Conservation (phyloP, 108 stramenopile species). For the Fistulifera pelliculosa region DNA sequence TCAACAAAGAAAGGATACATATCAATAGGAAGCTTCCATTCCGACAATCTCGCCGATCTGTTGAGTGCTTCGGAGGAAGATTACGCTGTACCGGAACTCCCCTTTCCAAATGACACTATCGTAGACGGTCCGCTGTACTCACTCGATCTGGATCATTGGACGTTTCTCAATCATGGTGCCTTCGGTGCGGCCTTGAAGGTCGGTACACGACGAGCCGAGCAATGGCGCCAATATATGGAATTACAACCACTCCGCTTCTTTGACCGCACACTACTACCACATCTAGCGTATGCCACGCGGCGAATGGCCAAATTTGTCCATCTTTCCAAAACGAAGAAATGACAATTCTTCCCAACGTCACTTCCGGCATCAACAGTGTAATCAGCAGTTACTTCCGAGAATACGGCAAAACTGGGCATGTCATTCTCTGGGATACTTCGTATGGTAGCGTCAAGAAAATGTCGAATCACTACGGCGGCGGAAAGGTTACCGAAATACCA, state of each 20-base stretch:
- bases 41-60: slow-evolving; percentile 51
- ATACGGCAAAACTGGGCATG: slow-evolving; percentile 14
- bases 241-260: slow-evolving; percentile 61
- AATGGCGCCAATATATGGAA: slow-evolving; percentile 56
- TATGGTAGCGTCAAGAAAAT: slow-evolving; percentile 75
- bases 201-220: slow-evolving; percentile 44
- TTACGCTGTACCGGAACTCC: slow-evolving; percentile 38
- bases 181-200: slow-evolving; percentile 54
- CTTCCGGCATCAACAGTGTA: slow-evolving; percentile 53
- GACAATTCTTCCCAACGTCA: slow-evolving; percentile 39
- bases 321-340: slow-evolving; percentile 12
- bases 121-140: slow-evolving; percentile 25
- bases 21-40: slow-evolving; percentile 65
- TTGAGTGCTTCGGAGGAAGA: slow-evolving; percentile 26
- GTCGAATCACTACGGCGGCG: slow-evolving; percentile 32
- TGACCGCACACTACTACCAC: slow-evolving; percentile 62
- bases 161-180: slow-evolving; percentile 36
- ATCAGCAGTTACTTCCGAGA: slow-evolving; percentile 40
- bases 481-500: slow-evolving; percentile 44
- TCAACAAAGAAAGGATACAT: slow-evolving; percentile 34
- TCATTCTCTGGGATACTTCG: slow-evolving; percentile 58
- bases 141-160: slow-evolving; percentile 43
- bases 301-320: slow-evolving; percentile 39
- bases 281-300: slow-evolving; percentile 46
- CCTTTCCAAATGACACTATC: slow-evolving; percentile 19